phyloP scores from a whole-genome alignment of 345 rosid species.

The Citropsis articulata region DNA sequence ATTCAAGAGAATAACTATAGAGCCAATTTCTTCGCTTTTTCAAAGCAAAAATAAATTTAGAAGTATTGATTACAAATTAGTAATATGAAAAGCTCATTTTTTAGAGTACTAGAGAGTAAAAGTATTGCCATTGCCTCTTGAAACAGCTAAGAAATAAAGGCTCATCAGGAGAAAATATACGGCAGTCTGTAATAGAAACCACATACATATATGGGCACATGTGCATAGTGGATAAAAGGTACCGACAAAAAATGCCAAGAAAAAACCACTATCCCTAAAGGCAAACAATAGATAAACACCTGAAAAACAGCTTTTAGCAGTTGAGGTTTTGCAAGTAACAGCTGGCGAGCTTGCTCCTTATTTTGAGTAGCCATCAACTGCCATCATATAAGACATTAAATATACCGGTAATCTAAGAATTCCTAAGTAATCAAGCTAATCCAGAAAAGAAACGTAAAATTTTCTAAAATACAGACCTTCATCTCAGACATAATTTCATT shows the following conservation, averaged over 20 bases:
- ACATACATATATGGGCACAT: background rate
- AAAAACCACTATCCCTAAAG: background rate
- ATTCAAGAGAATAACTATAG: background rate
- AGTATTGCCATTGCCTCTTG: background rate
- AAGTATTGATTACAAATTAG: background rate
- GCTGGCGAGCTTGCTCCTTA: slow-evolving; percentile 72
- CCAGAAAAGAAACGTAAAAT: background rate
- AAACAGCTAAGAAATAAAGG: background rate
- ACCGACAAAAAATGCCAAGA: background rate
- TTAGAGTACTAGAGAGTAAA: background rate
- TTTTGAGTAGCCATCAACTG: slow-evolving; percentile 74
- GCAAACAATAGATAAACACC: slow-evolving; percentile 40
- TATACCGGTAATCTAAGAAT: background rate
- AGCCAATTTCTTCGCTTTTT: background rate
- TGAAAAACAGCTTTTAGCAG: slow-evolving; percentile 83
- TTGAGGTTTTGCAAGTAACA: slow-evolving; percentile 70
- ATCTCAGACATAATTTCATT: slow-evolving; percentile 68
- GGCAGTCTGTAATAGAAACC: background rate
- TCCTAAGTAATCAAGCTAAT: background rate
- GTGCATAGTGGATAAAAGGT: background rate
- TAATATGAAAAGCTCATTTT: background rate
- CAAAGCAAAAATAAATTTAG: background rate
- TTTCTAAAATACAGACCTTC: slow-evolving; percentile 48
- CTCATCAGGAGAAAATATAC: background rate
- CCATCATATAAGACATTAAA: slow-evolving; percentile 16